phyloP scores from a whole-genome alignment of 2,329 filamentous ascomycete species.

The Rutstroemia sp. region DNA sequence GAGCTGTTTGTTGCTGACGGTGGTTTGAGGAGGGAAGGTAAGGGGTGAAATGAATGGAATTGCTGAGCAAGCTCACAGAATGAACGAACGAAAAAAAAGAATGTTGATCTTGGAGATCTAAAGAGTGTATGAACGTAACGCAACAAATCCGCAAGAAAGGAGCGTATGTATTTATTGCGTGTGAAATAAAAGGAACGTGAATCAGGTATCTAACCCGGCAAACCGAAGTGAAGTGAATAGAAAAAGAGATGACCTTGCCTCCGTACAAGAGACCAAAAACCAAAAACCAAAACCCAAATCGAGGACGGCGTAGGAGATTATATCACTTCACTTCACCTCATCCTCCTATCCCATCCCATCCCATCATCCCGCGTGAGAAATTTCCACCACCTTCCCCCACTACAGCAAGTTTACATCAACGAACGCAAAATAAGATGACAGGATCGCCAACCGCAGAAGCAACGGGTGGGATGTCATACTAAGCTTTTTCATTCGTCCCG shows the following conservation, averaged over 20 bases:
- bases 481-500: too few relatives aligned
- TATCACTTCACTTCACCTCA: too few relatives aligned
- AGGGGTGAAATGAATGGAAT: background rate
- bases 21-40: background rate
- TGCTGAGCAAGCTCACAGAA: background rate
- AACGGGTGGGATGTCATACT: too few relatives aligned
- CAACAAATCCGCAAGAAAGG: background rate
- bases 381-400: too few relatives aligned
- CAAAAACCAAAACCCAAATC: background rate
- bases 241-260: background rate
- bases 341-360: too few relatives aligned
- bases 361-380: too few relatives aligned
- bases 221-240: background rate
- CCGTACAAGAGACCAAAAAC: background rate
- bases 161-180: background rate
- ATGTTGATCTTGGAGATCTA: background rate
- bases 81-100: too few relatives aligned
- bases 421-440: too few relatives aligned
- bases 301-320: background rate
- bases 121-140: background rate
- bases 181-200: background rate
- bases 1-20: too few relatives aligned
- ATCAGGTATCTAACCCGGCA: slow-evolving; percentile 7
- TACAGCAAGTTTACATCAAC: too few relatives aligned
- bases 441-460: too few relatives aligned